Conservation (phyloP, 73 alveolate genomes). For the Paramecium pentaurelia region DNA sequence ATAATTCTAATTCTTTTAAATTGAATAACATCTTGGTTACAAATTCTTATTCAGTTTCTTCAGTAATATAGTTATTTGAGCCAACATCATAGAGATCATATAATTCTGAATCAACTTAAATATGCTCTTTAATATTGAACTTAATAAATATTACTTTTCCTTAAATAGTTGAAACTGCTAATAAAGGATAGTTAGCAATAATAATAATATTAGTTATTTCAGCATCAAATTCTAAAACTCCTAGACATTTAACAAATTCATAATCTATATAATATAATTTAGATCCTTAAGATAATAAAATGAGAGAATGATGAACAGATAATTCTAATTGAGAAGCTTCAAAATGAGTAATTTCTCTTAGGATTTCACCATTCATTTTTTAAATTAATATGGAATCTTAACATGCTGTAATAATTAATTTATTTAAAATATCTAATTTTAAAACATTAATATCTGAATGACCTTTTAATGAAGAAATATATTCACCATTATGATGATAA, state of each 20-base stretch:
- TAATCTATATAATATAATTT: slow-evolving; percentile 28
- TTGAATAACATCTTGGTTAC: not conserved
- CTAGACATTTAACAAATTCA: slow-evolving; percentile 41
- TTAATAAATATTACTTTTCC: slow-evolving; percentile 10
- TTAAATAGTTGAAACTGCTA: not conserved
- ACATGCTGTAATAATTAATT: slow-evolving; percentile 29
- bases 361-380: slow-evolving; percentile 15
- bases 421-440: slow-evolving; percentile 45
- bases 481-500: slow-evolving; percentile 41
- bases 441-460: slow-evolving; percentile 21
- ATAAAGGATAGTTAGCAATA: slow-evolving; percentile 13
- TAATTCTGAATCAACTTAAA: not conserved
- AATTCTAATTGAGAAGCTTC: slow-evolving; percentile 16
- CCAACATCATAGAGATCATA: not conserved
- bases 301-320: slow-evolving; percentile 54
- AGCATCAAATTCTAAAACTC: slow-evolving; percentile 14
- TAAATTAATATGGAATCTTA: not conserved
- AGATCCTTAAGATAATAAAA: slow-evolving; percentile 14
- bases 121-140: not conserved
- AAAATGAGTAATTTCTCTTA: slow-evolving; percentile 30
- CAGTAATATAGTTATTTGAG: slow-evolving; percentile 5
- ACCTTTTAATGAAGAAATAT: not conserved
- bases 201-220: not conserved
- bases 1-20: not conserved
- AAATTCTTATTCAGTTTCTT: not conserved